Evolutionary conservation across 2,329 filamentous ascomycete genomes (phyloP).

Genomic region (Lasiodiplodia sp.): DNA sequence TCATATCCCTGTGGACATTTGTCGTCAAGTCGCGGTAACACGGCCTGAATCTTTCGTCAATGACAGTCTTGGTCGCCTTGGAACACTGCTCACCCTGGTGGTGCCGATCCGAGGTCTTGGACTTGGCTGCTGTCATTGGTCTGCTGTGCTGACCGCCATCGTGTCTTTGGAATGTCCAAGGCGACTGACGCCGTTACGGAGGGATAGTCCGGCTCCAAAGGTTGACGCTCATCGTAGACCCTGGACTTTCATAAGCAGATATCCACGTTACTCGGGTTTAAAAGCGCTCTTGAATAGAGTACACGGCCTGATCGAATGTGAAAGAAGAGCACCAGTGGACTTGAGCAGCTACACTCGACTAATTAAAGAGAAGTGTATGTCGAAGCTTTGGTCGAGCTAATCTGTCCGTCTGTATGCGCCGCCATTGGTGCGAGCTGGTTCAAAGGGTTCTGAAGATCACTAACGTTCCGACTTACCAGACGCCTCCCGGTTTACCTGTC

Average conservation of each 20-base stretch:
- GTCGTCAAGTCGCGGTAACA: conserved; percentile 62
- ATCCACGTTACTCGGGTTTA: not conserved
- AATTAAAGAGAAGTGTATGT: not conserved
- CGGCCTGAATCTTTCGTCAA: conserved; percentile 45
- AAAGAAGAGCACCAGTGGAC: not conserved
- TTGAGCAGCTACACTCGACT: not conserved
- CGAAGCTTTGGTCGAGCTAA: not conserved
- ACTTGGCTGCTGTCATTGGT: conserved; percentile 28
- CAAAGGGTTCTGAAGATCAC: not conserved
- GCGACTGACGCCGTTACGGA: conserved; percentile 30
- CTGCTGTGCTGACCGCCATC: conserved; percentile 5
- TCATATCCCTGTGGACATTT: conserved; percentile 61
- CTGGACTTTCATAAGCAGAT: conserved; percentile 37
- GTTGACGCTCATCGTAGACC: conserved; percentile 59
- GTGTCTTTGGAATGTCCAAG: conserved; percentile 18
- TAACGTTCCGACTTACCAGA: conserved; percentile 56
- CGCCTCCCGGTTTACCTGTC: conserved; percentile 59
- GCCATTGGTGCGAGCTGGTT: not conserved
- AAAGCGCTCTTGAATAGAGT: not conserved
- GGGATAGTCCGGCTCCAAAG: conserved; percentile 58
- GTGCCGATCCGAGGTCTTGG: conserved; percentile 31
- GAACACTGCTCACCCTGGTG: conserved; percentile 29
- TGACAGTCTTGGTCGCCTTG: too few species aligned
- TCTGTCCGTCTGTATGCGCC: not conserved
- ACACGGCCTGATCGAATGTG: not conserved